Percentiles rank a stretch among this genome's conserved stretches.
phyloP scores from a whole-genome alignment of 2,329 filamentous ascomycete species.

The Talaromyces sp. region DNA sequence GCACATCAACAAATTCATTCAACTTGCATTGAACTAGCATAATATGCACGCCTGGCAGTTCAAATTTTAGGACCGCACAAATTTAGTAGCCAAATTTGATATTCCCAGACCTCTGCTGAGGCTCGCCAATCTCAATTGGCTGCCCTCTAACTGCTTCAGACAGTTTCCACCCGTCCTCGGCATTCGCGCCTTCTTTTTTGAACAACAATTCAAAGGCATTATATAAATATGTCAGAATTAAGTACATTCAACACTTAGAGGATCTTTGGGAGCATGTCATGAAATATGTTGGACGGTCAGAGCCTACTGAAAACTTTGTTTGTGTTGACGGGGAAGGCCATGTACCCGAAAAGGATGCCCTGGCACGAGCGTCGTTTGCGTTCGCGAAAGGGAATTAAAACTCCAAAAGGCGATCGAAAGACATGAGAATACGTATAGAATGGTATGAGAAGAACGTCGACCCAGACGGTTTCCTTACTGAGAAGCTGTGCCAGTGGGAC shows the following conservation, averaged over 20 bases:
- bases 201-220: background rate
- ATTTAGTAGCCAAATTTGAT: background rate
- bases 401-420: background rate
- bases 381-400: background rate
- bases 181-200: background rate
- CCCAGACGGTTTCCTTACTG: background rate
- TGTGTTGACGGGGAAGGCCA: background rate
- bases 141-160: background rate
- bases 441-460: background rate
- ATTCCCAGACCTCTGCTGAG: background rate
- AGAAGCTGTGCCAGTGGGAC: background rate
- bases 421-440: background rate
- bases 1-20: background rate
- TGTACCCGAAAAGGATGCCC: background rate
- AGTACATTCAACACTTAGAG: background rate
- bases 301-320: background rate
- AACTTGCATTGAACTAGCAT: background rate
- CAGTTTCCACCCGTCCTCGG: background rate
- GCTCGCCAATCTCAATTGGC: background rate
- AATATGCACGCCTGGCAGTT: background rate
- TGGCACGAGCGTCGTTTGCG: background rate
- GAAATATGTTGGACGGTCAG: background rate
- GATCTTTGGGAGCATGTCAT: background rate
- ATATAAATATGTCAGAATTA: background rate
- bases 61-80: background rate